Conservation (phyloP, 371 early-diverging fungal species). For the Mortierella sp. region DNA sequence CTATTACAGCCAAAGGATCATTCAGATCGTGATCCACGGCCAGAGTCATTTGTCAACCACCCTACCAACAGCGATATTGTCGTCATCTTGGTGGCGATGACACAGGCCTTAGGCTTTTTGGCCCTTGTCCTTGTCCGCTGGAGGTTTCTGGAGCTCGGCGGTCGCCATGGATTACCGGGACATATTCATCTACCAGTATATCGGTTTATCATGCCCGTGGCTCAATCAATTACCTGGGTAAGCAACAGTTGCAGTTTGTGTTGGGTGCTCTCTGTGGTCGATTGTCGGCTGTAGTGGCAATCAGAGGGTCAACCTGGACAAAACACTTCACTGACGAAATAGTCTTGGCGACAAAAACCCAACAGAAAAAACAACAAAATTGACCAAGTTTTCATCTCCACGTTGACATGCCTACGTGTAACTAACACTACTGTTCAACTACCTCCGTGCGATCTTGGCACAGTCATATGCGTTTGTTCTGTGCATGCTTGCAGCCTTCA, state of each 20-base stretch:
- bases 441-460: neutral
- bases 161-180: conserved; percentile 48
- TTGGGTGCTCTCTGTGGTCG: neutral
- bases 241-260: neutral
- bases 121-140: conserved; percentile 42
- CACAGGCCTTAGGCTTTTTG: conserved; percentile 38
- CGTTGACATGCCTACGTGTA: too few species aligned
- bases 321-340: too few species aligned
- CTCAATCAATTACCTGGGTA: conserved; percentile 48
- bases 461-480: conserved; percentile 46
- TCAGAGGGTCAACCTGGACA: too few species aligned
- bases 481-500: conserved; percentile 48
- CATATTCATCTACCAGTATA: conserved; percentile 45
- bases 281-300: too few species aligned
- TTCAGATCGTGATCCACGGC: conserved; percentile 35
- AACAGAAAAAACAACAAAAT: too few species aligned
- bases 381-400: too few species aligned
- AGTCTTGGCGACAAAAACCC: too few species aligned
- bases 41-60: conserved; percentile 48
- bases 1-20: conserved; percentile 37
- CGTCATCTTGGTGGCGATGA: conserved; percentile 31
- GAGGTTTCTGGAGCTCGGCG: conserved; percentile 44
- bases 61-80: conserved; percentile 45
- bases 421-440: neutral
- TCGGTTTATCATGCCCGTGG: conserved; percentile 51